Percentiles rank a stretch among this genome's conserved stretches.
phyloP scores from a whole-genome alignment of 768 basidiomycete species.

The Grammothele lineata region DNA sequence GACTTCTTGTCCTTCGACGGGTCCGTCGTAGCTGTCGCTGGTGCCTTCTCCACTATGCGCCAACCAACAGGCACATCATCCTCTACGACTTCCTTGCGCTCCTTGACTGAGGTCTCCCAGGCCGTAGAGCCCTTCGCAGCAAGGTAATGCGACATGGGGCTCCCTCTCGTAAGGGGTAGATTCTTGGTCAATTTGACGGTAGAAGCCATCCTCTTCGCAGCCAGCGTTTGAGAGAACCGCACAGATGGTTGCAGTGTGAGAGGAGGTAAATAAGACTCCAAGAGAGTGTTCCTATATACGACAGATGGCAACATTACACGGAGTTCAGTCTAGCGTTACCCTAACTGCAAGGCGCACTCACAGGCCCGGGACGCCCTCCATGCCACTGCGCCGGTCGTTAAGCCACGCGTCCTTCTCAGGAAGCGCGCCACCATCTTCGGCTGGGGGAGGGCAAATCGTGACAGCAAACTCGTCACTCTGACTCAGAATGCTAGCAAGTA shows the following conservation, averaged over 20 bases:
- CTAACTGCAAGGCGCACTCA: constrained; percentile 38
- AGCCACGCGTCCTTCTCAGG: constrained; percentile 25
- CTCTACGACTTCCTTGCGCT: constrained; percentile 40
- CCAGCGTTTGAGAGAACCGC: constrained; percentile 52
- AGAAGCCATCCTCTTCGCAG: constrained; percentile 54
- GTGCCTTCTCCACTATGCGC: constrained; percentile 61
- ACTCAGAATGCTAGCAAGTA: constrained; percentile 51
- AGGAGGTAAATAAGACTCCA: constrained; percentile 45
- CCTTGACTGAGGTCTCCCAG: constrained; percentile 69
- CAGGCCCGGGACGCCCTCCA: constrained; percentile 55
- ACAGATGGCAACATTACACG: constrained; percentile 1
- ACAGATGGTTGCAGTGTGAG: constrained; percentile 44
- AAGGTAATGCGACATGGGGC: constrained; percentile 68
- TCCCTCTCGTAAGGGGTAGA: constrained; percentile 44
- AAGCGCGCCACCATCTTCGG: constrained; percentile 1
- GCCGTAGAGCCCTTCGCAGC: constrained; percentile 69
- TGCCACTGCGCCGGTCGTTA: constrained; percentile 35
- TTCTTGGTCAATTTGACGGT: constrained; percentile 64
- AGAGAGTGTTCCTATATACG: constrained; percentile 33
- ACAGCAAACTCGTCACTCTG: constrained; percentile 49
- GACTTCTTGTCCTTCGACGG: constrained; percentile 45
- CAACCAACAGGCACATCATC: constrained; percentile 71
- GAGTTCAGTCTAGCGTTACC: not conserved
- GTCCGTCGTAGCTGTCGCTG: constrained; percentile 34
- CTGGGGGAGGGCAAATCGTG: constrained; percentile 48